A percentile compares a stretch with the other conserved stretches of the same genome.
These are phyloP conservation scores for Saksenaea oblongispora DNA, from an alignment of 371 early-diverging fungal genomes.

Conservation along the genomic window DNA sequence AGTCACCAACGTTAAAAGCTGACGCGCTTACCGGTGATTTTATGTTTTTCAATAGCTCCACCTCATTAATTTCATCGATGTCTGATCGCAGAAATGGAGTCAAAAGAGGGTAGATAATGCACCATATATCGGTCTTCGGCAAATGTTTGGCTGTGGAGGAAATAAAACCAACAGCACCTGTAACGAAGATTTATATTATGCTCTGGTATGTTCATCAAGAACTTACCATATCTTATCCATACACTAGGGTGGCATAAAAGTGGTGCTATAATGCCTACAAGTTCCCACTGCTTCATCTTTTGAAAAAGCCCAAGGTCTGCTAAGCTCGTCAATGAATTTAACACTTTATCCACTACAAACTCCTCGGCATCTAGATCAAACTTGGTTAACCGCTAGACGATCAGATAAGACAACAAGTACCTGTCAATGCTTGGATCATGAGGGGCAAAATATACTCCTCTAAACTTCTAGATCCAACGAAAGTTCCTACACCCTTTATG, in stretches of 20 bases:
- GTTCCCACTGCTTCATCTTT: constrained; percentile 78
- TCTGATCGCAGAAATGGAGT: constrained; percentile 71
- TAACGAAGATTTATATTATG: not conserved
- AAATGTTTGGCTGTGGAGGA: constrained; percentile 66
- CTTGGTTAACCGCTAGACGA: not conserved
- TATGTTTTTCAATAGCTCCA: constrained; percentile 59
- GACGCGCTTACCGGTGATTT: constrained; percentile 63
- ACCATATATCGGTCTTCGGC: constrained; percentile 76
- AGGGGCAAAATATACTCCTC: constrained; percentile 94
- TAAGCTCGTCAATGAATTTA: constrained; percentile 79
- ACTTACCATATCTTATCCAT: constrained; percentile 76
- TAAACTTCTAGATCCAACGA: constrained; percentile 82
- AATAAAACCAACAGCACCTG: constrained; percentile 74
- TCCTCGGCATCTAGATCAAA: constrained; percentile 76
- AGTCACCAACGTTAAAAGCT: not conserved
- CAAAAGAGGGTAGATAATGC: constrained; percentile 77
- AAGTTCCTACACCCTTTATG: constrained; percentile 86
- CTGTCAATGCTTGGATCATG: constrained; percentile 87
- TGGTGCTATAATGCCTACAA: constrained; percentile 68
- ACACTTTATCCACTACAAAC: constrained; percentile 87
- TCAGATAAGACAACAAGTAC: constrained; percentile 35
- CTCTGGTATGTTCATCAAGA: not conserved
- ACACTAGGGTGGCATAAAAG: constrained; percentile 82
- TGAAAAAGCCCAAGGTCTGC: constrained; percentile 84
- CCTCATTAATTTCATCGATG: constrained; percentile 67